Evolutionary conservation across 2,329 filamentous ascomycete genomes (phyloP), one percentile per base, ranked within the genome.

Genomic region (Biscogniauxia sp.): DNA sequence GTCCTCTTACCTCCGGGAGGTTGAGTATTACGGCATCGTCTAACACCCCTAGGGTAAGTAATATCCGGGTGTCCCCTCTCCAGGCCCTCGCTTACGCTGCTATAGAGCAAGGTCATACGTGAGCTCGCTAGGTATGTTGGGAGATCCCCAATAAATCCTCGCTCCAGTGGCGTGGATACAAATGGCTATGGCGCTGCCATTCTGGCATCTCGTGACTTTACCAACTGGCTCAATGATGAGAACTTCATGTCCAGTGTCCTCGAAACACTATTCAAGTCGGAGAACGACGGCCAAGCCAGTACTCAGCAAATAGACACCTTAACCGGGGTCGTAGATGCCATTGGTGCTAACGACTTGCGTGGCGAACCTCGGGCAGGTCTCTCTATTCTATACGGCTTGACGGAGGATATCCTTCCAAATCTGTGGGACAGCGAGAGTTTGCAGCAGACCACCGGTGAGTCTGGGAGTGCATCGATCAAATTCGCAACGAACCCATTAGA

Each of bases 261-360:
- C 17, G 54, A 55, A 54, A 61, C 56, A 15, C 64, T 75, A 54
- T 63, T 63, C 23, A 62, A 62, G 19, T 25, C 56, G 41, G 55
- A 49, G 1, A 53, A 55, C n/a, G 51, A 20, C 15, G 15, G n/a
- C 6, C 41, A 58, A 17, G 15, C 37, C 25, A 26, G 53, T 45
- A 28, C 54, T 15, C 58, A 61, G 4, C 67, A 76, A 23, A 73
- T 85, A 37, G 75, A 82, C 62, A 74, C 87, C 7, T 64, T 88
- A 15, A 76, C 77, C 23, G 87, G 82, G 13, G 81, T 86, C 4
- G 80, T 87, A 26, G 86, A 88, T 69, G 78, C 81, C 8, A 72
- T 89, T 32, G 73, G 78, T 20, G 77, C 79, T 8, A 66, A 70
- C 5, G 61, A 66, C 20, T 69, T 71, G 17, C 70, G 70, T 32